Conservation (phyloP, 2,329 filamentous ascomycete genomes). For the Exutisphaerella laricina region DNA sequence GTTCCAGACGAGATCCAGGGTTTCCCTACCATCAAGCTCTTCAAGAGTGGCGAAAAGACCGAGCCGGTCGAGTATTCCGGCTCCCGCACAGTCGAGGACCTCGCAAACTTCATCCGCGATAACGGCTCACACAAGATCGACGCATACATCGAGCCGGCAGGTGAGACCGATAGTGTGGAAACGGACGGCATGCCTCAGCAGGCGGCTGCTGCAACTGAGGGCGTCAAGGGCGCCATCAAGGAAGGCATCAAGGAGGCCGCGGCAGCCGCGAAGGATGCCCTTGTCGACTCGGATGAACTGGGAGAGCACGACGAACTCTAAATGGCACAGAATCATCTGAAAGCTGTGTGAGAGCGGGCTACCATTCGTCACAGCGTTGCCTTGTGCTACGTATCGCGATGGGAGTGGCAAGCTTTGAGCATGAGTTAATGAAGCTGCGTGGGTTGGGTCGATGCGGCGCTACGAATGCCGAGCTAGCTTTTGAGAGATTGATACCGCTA, state of each 20-base stretch:
- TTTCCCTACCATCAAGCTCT: slow-evolving; percentile 99
- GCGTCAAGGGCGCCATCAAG: slow-evolving; percentile 24
- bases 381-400: too few species aligned
- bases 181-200: slow-evolving; percentile 45
- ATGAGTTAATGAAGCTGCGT: too few species aligned
- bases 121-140: slow-evolving; percentile 85
- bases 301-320: slow-evolving; percentile 71
- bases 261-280: slow-evolving; percentile 29
- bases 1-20: slow-evolving; percentile 94
- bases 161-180: slow-evolving; percentile 39
- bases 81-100: slow-evolving; percentile 81
- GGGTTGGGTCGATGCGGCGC: too few species aligned
- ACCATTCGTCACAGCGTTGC: too few species aligned
- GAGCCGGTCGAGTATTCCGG: slow-evolving; percentile 82
- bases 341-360: too few species aligned
- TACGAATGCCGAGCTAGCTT: too few species aligned
- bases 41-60: slow-evolving; percentile 81
- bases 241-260: slow-evolving; percentile 36
- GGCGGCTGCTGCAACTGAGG: slow-evolving; percentile 40
- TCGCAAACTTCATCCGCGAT: slow-evolving; percentile 87
- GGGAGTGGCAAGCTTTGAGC: too few species aligned
- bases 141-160: slow-evolving; percentile 53
- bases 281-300: slow-evolving; percentile 32
- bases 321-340: too few species aligned
- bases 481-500: too few species aligned